Evolutionary conservation across 345 rosid species (phyloP).

Genomic region (Lepidium africanum): DNA sequence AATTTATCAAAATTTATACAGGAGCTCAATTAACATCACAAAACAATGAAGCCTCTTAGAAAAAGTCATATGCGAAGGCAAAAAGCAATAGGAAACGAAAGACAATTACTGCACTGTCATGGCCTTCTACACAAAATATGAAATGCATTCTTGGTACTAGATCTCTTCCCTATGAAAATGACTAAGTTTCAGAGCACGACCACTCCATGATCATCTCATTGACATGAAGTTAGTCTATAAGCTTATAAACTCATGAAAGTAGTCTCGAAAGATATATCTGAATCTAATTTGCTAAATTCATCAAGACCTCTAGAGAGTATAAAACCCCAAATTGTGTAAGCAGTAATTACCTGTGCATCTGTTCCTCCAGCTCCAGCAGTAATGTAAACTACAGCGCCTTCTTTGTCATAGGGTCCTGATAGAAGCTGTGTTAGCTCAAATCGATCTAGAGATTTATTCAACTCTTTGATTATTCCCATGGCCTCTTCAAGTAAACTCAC

Average conservation of each 20-base stretch:
- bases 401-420: constrained; percentile 88
- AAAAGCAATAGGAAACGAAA: neutral
- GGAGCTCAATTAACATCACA: constrained; percentile 1
- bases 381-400: constrained; percentile 77
- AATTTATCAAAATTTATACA: constrained; percentile 30
- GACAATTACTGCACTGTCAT: neutral
- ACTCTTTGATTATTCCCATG: constrained; percentile 48
- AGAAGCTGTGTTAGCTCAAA: constrained; percentile 93
- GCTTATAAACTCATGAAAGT: neutral
- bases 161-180: neutral
- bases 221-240: neutral
- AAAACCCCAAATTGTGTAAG: neutral
- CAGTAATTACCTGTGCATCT: constrained; percentile 80
- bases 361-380: constrained; percentile 99
- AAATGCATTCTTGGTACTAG: neutral
- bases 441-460: constrained; percentile 55
- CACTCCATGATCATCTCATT: neutral
- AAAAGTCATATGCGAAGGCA: neutral
- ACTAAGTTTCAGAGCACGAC: neutral
- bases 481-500: constrained; percentile 86
- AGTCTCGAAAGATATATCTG: neutral
- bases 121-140: neutral
- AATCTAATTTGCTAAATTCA: neutral
- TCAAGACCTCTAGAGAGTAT: neutral
- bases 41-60: neutral